These are phyloP conservation scores for Apiotrichum veenhuisii DNA, from an alignment of 1,284 basidiomycete genomes.

Conservation along the genomic window DNA sequence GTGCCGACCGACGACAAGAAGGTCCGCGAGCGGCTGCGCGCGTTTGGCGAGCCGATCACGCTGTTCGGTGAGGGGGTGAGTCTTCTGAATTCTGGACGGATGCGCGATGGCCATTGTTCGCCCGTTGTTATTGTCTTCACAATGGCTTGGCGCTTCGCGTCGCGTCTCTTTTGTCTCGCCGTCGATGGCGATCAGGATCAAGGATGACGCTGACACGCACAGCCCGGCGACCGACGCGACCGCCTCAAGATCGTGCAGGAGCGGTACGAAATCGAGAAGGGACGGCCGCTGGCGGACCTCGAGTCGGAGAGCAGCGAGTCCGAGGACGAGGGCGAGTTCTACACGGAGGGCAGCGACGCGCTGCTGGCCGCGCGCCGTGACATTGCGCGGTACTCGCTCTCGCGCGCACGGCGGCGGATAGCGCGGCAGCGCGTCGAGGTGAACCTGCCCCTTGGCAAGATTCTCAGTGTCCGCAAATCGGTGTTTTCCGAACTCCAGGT, in stretches of 20 bases:
- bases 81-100: no score
- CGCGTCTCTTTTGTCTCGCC: no score
- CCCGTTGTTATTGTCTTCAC: no score
- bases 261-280: constrained; percentile 68
- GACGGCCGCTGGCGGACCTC: constrained; percentile 57
- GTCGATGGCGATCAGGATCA: not conserved
- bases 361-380: constrained; percentile 76
- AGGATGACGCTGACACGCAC: not conserved
- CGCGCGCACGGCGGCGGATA: constrained; percentile 87
- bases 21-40: constrained; percentile 80
- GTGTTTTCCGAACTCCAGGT: constrained; percentile 87
- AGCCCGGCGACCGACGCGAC: constrained; percentile 67
- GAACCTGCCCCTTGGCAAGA: constrained; percentile 77
- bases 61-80: constrained; percentile 92
- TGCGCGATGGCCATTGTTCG: not conserved
- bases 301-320: constrained; percentile 53
- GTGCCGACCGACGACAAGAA: constrained; percentile 95
- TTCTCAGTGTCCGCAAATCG: constrained; percentile 86
- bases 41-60: constrained; percentile 93
- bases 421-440: constrained; percentile 84
- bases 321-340: constrained; percentile 87
- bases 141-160: no score
- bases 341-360: constrained; percentile 82
- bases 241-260: constrained; percentile 88
- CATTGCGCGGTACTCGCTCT: constrained; percentile 87